phyloP scores from a whole-genome alignment of 768 basidiomycete genomes.

The Kwoniella pini region DNA sequence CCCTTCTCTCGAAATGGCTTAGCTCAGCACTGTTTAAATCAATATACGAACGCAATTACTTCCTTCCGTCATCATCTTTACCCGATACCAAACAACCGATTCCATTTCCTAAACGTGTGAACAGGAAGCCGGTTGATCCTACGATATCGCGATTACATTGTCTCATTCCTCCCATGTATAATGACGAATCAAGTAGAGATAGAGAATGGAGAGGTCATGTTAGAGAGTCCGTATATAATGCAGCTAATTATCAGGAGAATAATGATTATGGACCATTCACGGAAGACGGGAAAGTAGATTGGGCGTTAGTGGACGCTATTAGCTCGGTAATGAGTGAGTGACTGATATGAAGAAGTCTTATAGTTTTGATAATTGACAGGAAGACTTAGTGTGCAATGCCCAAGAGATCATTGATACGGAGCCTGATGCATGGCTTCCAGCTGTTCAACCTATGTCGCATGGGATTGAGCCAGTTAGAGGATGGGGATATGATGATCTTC shows the following conservation, averaged over 20 bases:
- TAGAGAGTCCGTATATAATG: slow-evolving; percentile 39
- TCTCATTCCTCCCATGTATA: slow-evolving; percentile 31
- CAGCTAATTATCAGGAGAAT: slow-evolving; percentile 27
- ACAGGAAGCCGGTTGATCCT: slow-evolving; percentile 31
- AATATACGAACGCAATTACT: slow-evolving; percentile 21
- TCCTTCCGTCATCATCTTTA: slow-evolving; percentile 14
- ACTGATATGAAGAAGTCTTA: background rate
- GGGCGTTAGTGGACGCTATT: slow-evolving; percentile 47
- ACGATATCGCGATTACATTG: slow-evolving; percentile 31
- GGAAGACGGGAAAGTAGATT: slow-evolving; percentile 45
- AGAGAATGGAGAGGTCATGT: slow-evolving; percentile 32
- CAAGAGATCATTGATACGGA: slow-evolving; percentile 33
- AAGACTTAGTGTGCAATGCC: slow-evolving; percentile 23
- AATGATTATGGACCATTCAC: slow-evolving; percentile 50
- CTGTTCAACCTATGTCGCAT: slow-evolving; percentile 34
- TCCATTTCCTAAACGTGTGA: slow-evolving; percentile 10
- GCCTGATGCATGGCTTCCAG: slow-evolving; percentile 37
- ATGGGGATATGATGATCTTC: slow-evolving; percentile 36
- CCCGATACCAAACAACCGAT: slow-evolving; percentile 27
- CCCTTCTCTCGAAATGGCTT: slow-evolving; percentile 25
- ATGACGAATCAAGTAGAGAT: slow-evolving; percentile 24
- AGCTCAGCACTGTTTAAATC: slow-evolving; percentile 29
- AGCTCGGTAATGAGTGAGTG: slow-evolving; percentile 46
- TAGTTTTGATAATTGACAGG: background rate
- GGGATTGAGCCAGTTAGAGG: slow-evolving; percentile 40